Base-by-base conservation (phyloP, 148 eudicot species). In the Bassia scoparia region DNA sequence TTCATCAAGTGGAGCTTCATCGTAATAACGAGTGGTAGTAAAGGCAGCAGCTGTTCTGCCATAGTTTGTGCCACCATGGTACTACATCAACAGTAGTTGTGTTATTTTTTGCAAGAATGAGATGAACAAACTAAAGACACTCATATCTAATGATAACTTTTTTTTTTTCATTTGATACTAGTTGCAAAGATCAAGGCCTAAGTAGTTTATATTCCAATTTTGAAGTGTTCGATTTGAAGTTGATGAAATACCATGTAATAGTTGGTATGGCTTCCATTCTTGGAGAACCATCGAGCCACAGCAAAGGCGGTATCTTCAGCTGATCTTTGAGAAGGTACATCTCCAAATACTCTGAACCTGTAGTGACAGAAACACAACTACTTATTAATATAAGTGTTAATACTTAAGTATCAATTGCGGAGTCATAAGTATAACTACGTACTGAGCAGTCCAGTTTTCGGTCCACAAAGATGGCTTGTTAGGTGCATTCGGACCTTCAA, bases 391-490 rank as follows among this genome's bases (percentile, higher is more conserved):
- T 41, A 41, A 41, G 46, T 0, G 46, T 0, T 11, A 41, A 41
- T 8, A 41, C 1, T 41, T 11, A 41, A 8, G 10, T 0, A 4
- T 41, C n/a, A n/a, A n/a, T n/a, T n/a, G n/a, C n/a, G n/a, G n/a
- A n/a, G n/a, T n/a, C n/a, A n/a, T n/a, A n/a, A n/a, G n/a, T n/a
- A n/a, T 38, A 44, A 61, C 1, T 52, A 75, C 98, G 81, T 80
- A 95, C 99, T 89, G 96, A 76, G 96, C 91, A 56, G 97, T 90
- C 99, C 99, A 95, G 62, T 95, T 92, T 83, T 95, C 99, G 30
- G 97, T 90, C 99, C 99, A 95, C 23, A 95, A 61, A 59, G 80
- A 55, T 35, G 99, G 99, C 85, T 95, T 95, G 33, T 75, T 72
- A 43, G 97, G 92, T 13, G 86, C 77, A 61, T 94, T 91, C 34